Conservation (phyloP, 176 grass and related monocot species). For the Thinopyrum elongatum region DNA sequence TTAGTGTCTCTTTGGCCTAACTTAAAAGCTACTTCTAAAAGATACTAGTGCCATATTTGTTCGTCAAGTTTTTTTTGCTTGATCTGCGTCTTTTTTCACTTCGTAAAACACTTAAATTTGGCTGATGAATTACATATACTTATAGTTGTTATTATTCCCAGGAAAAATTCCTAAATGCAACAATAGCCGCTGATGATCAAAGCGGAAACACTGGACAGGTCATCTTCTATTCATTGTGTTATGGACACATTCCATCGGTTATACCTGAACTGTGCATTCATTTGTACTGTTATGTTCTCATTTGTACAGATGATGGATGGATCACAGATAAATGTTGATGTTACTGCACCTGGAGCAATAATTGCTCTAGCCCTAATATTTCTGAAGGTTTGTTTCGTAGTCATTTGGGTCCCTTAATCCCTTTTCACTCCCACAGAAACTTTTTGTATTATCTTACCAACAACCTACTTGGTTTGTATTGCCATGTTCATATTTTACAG, state of each 20-base stretch:
- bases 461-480: conserved; percentile 23
- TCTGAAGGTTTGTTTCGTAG: conserved; percentile 57
- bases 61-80: conserved; percentile 10
- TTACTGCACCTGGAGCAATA: conserved; percentile 95
- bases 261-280: conserved; percentile 20
- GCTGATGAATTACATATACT: conserved; percentile 2
- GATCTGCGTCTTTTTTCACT: background rate
- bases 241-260: conserved; percentile 20
- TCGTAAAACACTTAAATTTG: background rate
- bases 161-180: conserved; percentile 56
- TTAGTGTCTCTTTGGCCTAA: background rate
- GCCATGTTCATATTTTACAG: conserved; percentile 50
- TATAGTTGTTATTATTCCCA: conserved; percentile 34
- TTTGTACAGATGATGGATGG: conserved; percentile 81
- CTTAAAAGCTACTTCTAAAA: conserved; percentile 10
- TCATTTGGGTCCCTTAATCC: conserved; percentile 10
- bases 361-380: conserved; percentile 93
- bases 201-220: conserved; percentile 66
- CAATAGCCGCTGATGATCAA: conserved; percentile 53
- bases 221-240: conserved; percentile 22
- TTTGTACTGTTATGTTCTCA: conserved; percentile 10
- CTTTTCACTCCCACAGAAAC: conserved; percentile 1
- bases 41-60: background rate
- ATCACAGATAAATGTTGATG: conserved; percentile 90
- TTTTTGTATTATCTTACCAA: background rate